Evolutionary conservation across 257 asterid genomes (phyloP).

Genomic region (Solanum chiquidenum): DNA sequence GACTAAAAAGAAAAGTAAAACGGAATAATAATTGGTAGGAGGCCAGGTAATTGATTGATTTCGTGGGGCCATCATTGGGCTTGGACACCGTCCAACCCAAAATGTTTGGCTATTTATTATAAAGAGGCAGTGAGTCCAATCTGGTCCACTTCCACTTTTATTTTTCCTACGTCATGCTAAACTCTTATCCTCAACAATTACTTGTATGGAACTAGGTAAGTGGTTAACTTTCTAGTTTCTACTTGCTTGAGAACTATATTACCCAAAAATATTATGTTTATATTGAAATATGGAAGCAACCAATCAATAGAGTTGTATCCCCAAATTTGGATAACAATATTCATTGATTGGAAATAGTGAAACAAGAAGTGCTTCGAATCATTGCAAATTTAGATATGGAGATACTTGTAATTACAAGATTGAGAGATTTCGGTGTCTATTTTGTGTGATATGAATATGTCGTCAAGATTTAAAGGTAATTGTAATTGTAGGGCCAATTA

Average conservation of each 20-base stretch:
- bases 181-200: neutral
- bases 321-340: neutral
- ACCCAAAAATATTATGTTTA: neutral
- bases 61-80: neutral
- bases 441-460: neutral
- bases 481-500: neutral
- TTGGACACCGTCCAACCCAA: neutral
- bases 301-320: neutral
- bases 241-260: neutral
- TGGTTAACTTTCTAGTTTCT: neutral
- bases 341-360: neutral
- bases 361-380: neutral
- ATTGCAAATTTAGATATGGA: neutral
- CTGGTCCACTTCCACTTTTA: neutral
- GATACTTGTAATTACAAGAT: too few species aligned
- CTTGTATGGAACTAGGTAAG: neutral
- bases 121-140: neutral
- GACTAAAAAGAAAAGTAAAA: neutral
- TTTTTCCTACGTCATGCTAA: neutral
- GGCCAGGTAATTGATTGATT: neutral
- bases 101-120: neutral
- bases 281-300: neutral
- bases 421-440: neutral
- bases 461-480: neutral
- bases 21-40: neutral